Evolutionary conservation across 2,329 filamentous ascomycete genomes (phyloP).

Genomic region (Monilinia fructicola): DNA sequence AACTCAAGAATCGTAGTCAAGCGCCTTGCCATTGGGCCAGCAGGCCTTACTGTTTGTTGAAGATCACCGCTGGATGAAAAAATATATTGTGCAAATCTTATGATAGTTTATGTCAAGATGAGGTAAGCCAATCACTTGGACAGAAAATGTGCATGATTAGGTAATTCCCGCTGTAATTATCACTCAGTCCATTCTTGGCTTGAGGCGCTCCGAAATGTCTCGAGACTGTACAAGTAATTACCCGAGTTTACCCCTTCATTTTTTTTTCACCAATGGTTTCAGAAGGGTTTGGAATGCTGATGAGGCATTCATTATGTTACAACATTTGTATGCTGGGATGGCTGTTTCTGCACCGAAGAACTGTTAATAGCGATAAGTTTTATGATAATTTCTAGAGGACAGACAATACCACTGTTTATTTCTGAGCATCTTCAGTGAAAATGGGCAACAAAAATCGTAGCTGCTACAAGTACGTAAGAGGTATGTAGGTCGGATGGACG

Average conservation of each 20-base stretch:
- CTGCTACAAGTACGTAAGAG: too few relatives aligned
- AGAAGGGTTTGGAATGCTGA: neutral
- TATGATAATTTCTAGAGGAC: neutral
- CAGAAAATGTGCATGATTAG: too few relatives aligned
- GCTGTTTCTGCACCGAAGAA: neutral
- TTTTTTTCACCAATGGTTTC: neutral
- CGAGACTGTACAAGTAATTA: neutral
- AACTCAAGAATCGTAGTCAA: constrained; percentile 43
- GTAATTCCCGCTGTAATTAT: too few relatives aligned
- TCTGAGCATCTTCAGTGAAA: neutral
- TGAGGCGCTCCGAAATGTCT: too few relatives aligned
- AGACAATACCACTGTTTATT: neutral
- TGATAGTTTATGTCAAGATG: too few relatives aligned
- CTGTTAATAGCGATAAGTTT: neutral
- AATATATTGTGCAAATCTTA: too few relatives aligned
- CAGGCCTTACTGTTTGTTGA: constrained; percentile 16
- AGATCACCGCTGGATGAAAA: too few relatives aligned
- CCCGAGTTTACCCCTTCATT: constrained; percentile 8
- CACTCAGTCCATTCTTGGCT: too few relatives aligned
- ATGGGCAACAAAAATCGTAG: too few relatives aligned
- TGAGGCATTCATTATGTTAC: neutral
- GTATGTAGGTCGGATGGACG: too few relatives aligned
- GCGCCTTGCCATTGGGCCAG: constrained; percentile 27
- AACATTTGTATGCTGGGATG: neutral
- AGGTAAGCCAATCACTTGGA: too few relatives aligned